Base-by-base conservation (phyloP, 2,329 filamentous ascomycete genomes). In the Lasiodiplodia citricola region DNA sequence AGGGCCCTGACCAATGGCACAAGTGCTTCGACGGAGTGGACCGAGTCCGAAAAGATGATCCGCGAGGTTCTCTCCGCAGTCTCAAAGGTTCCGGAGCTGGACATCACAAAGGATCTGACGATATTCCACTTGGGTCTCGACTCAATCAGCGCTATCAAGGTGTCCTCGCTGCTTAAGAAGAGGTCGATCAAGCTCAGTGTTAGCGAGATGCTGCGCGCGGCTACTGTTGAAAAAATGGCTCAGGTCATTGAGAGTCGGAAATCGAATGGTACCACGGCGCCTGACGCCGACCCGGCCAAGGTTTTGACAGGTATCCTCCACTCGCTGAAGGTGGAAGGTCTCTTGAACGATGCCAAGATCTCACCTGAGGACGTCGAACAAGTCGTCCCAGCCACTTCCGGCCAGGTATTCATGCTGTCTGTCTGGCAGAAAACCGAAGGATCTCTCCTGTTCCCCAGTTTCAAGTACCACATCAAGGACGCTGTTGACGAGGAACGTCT, bases 111-210 rank as follows among this genome's bases (percentile, higher is more conserved):
- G 67, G 82, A 84, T 0, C 87, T 89, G 63, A 92, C 87, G 0
- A 87, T 97, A 14, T 97, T 96, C 78, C 90, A 96, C 71, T 85
- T 97, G 1, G 94, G 94, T 0, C 87, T 97, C 1, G 94, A 97
- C 77, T 97, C 94, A 0, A 97, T 97, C 77, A 95, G 91, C 71
- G 91, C 93, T 1, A 96, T 97, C 81, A 96, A 96, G 74, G 89
- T 94, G 3, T 88, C 90, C 10, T 87, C 90, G 0, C 82, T 94
- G 8, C 82, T 97, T 4, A 89, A 88, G 52, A 91, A 87, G 72
- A 80, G 84, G 52, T 87, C 84, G 0, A 79, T 97, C 8, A 79
- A 81, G 14, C 78, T 97, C 0, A 85, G 86, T 41, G 91, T 95
- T 3, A 90, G 91, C 52, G 87, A 92, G 50, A 87, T 97, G 74